A percentile compares a stretch with the other conserved stretches of the same genome.
Evolutionary conservation across 495 filamentous ascomycete genomes (phyloP).

Genomic region (Tuber magnatum): DNA sequence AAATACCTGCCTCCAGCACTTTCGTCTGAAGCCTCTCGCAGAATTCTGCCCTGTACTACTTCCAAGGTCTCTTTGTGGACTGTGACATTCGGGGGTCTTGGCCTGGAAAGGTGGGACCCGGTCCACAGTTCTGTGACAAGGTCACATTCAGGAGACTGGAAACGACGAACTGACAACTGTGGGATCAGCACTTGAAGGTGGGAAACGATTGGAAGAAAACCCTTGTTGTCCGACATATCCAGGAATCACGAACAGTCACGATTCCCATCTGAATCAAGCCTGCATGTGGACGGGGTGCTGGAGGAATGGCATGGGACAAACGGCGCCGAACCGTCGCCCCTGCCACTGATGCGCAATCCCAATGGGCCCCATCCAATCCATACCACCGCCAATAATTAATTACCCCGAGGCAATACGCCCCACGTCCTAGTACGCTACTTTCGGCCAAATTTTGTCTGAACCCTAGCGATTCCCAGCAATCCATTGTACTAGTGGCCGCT

Average conservation of each 20-base stretch:
- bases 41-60: not conserved
- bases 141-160: too few relatives aligned
- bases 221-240: not conserved
- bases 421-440: not conserved
- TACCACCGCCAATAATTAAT: not conserved
- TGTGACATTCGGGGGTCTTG: too few relatives aligned
- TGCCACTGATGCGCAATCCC: not conserved
- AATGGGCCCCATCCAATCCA: not conserved
- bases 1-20: not conserved
- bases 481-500: not conserved
- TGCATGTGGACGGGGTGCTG: not conserved
- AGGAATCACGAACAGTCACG: not conserved
- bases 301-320: not conserved
- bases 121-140: too few relatives aligned
- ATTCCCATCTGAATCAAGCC: not conserved
- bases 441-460: not conserved
- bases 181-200: not conserved
- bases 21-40: not conserved
- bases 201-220: not conserved
- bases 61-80: not conserved
- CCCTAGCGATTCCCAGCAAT: not conserved
- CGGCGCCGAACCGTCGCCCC: not conserved
- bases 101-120: too few relatives aligned
- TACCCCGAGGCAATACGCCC: not conserved
- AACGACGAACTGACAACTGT: too few relatives aligned